Conservation (phyloP, 2,329 filamentous ascomycete species). For the Fusarium kyushuense region DNA sequence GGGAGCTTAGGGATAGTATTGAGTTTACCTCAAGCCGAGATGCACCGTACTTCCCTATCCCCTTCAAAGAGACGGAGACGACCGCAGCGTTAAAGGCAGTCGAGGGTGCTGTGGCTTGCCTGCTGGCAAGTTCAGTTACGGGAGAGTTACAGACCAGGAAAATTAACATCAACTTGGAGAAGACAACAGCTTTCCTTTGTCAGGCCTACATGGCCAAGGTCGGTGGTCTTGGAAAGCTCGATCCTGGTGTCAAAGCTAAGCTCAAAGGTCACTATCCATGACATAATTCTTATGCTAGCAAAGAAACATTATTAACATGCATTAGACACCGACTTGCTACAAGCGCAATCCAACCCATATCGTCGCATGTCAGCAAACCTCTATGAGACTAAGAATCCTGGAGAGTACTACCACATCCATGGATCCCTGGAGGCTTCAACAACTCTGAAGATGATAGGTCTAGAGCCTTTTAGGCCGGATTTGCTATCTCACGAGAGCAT, state of each 20-base stretch:
- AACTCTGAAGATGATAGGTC: slow-evolving; percentile 76
- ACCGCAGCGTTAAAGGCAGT: slow-evolving; percentile 59
- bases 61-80: slow-evolving; percentile 61
- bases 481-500: slow-evolving; percentile 70
- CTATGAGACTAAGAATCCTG: slow-evolving; percentile 73
- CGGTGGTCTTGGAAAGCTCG: slow-evolving; percentile 55
- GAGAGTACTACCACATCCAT: slow-evolving; percentile 81
- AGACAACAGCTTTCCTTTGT: slow-evolving; percentile 59
- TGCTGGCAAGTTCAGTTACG: slow-evolving; percentile 48
- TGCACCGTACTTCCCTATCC: slow-evolving; percentile 60
- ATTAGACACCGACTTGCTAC: slow-evolving; percentile 76
- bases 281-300: rapidly evolving
- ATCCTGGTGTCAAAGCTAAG: slow-evolving; percentile 50
- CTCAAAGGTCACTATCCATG: slow-evolving; percentile 47
- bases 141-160: slow-evolving; percentile 23
- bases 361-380: slow-evolving; percentile 79
- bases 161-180: slow-evolving; percentile 53
- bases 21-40: slow-evolving; percentile 53
- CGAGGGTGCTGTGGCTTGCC: slow-evolving; percentile 53
- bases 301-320: background rate
- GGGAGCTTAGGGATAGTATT: slow-evolving; percentile 44
- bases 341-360: slow-evolving; percentile 78
- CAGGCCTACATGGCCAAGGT: slow-evolving; percentile 54
- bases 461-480: slow-evolving; percentile 71
- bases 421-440: slow-evolving; percentile 78